Percentiles rank a stretch among this genome's conserved stretches.
Conservation (phyloP, 2,329 filamentous ascomycete species). For the Cladosporium cucumerinum region DNA sequence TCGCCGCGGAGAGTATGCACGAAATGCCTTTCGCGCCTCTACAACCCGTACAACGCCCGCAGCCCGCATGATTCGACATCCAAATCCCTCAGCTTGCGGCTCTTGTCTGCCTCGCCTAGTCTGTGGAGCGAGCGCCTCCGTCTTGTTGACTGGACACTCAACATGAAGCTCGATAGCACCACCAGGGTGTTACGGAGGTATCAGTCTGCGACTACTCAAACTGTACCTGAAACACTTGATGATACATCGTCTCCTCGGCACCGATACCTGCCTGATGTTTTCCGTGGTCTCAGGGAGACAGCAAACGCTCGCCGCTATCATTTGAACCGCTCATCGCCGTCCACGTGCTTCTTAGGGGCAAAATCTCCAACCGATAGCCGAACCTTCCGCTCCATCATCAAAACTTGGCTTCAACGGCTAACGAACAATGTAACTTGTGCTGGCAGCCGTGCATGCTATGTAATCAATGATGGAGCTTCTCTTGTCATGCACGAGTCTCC, state of each 20-base stretch:
- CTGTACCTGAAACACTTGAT: background rate
- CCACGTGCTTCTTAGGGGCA: background rate
- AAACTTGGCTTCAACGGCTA: background rate
- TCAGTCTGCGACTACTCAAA: background rate
- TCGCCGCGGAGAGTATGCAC: slow-evolving; percentile 2
- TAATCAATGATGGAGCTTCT: background rate
- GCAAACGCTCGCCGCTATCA: background rate
- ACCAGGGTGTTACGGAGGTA: background rate
- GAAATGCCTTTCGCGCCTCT: slow-evolving; percentile 1
- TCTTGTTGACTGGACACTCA: slow-evolving; percentile 1
- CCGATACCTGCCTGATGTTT: background rate
- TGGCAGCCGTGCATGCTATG: background rate
- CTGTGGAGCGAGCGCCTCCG: background rate
- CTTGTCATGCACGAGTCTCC: background rate
- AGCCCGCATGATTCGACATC: background rate
- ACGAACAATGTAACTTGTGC: background rate
- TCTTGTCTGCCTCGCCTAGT: slow-evolving; percentile 5
- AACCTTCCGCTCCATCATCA: background rate
- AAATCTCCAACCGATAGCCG: slow-evolving; percentile 6
- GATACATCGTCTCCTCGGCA: background rate
- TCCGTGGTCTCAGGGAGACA: background rate
- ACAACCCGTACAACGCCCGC: background rate
- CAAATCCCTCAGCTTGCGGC: background rate
- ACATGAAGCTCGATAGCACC: slow-evolving; percentile 1
- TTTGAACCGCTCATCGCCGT: background rate